Conservation (phyloP, 805 yeast genomes). For the Saccharomyces mikatae region DNA sequence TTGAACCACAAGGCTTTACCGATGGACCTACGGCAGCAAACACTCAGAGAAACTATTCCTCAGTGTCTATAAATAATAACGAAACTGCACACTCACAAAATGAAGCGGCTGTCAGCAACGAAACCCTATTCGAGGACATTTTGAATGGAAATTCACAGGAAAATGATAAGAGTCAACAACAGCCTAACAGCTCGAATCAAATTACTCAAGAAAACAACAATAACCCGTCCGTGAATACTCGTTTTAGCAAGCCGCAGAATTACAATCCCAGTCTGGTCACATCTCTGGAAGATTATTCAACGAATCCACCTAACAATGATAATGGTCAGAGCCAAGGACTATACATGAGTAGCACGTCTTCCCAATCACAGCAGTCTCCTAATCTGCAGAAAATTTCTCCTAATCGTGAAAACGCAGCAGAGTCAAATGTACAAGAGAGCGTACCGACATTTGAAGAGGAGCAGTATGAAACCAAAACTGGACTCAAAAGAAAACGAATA, state of each 20-base stretch:
- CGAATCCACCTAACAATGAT: neutral
- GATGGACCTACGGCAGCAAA: neutral
- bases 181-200: neutral
- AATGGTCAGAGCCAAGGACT: neutral
- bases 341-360: neutral
- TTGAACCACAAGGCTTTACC: neutral
- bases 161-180: neutral
- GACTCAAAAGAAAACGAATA: constrained; percentile 19
- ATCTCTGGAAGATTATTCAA: neutral
- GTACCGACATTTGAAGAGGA: constrained; percentile 5
- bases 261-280: neutral
- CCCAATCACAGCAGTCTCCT: neutral
- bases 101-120: neutral
- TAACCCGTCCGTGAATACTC: neutral
- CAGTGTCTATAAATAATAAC: neutral
- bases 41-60: neutral
- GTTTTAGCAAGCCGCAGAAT: neutral
- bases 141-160: neutral
- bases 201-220: neutral
- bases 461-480: constrained; percentile 8
- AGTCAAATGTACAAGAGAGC: constrained; percentile 1
- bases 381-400: neutral
- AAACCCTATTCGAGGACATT: neutral
- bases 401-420: neutral
- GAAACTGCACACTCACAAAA: neutral